phyloP scores from a whole-genome alignment of 208 protist species.

The Acanthamoeba polyphaga region DNA sequence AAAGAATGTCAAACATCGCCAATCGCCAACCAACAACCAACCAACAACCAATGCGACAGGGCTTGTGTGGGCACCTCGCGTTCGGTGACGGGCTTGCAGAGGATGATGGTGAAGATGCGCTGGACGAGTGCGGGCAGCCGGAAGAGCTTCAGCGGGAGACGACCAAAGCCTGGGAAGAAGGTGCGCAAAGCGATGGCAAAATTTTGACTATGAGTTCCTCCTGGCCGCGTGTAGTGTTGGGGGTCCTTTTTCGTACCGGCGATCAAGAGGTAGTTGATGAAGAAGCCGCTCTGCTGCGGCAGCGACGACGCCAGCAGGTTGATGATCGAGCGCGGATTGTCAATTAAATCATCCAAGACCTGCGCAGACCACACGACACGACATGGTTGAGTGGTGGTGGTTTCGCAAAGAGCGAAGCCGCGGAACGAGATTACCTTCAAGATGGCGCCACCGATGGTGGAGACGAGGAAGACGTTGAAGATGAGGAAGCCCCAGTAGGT shows the following conservation, averaged over 20 bases:
- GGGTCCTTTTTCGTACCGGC: background rate
- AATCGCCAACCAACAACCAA: background rate
- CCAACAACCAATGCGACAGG: background rate
- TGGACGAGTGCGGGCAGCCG: background rate
- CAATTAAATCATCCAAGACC: constrained; percentile 41
- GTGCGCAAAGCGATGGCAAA: background rate
- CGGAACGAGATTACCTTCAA: background rate
- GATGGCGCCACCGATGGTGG: constrained; percentile 37
- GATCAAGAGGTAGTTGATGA: constrained; percentile 67
- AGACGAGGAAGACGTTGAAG: constrained; percentile 63
- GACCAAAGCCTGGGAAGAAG: background rate
- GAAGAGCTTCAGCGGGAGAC: constrained; percentile 60
- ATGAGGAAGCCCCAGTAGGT: constrained; percentile 59
- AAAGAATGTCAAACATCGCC: background rate
- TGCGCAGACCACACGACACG: background rate
- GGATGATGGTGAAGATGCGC: constrained; percentile 30
- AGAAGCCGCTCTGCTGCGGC: constrained; percentile 43
- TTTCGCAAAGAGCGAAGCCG: background rate
- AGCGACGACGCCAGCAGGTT: constrained; percentile 34
- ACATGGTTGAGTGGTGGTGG: background rate
- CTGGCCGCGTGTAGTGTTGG: background rate
- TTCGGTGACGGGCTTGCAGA: constrained; percentile 5
- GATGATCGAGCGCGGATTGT: constrained; percentile 18
- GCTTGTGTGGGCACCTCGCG: constrained; percentile 13
- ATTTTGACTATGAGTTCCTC: background rate